Base-by-base conservation (phyloP, 139 green algal species). In the Chlorella ohadii region DNA sequence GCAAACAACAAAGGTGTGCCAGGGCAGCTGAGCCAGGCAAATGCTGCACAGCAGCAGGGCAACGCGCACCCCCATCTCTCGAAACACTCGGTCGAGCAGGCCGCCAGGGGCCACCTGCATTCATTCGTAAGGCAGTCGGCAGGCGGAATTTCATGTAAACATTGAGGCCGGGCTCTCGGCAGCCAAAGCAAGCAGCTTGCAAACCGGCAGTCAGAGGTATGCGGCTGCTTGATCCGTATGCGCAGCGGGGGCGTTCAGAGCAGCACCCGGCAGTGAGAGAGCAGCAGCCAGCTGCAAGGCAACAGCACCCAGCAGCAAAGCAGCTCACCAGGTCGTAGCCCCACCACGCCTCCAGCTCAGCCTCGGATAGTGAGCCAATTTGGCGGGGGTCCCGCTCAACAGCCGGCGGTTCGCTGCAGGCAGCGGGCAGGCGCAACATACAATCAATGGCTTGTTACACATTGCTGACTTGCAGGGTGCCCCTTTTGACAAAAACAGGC, bases 341-440 rank as follows among this genome's bases (percentile, higher is more conserved):
- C 93, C 93, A 96, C 57, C 93, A 96, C n/a, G 85, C 82, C 11
- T 74, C 78, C 61, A 75, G 75, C 63, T 87, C 85, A 25, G 89
- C 73, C 5, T 74, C 63, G 25, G 22, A 44, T 3, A 88, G 23
- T 38, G 59, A 33, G 55, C 61, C 28, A 6, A 77, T 61, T 25
- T 85, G 70, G 27, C 64, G 61, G 1, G 81, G 33, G 81, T 86
- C 81, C 1, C 59, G 67, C 56, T 86, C 81, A 28, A 85, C 61
- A 1, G 33, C 34, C 2, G 80, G 23, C 16, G 81, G 81, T 61
- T 81, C 57, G 6, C 81, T 86, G 72, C 59, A 66, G 68, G 67
- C 11, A 76, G 79, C 64, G 0, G 23, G 27, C 64, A 25, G 39
- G 28, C 25, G 27, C 11, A 16, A n/a, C 16, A 27, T 13, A n/a